Evolutionary conservation across 148 eudicot species (phyloP), one percentile per base, ranked within the genome.

Genomic region (Chenopodium formosanum): DNA sequence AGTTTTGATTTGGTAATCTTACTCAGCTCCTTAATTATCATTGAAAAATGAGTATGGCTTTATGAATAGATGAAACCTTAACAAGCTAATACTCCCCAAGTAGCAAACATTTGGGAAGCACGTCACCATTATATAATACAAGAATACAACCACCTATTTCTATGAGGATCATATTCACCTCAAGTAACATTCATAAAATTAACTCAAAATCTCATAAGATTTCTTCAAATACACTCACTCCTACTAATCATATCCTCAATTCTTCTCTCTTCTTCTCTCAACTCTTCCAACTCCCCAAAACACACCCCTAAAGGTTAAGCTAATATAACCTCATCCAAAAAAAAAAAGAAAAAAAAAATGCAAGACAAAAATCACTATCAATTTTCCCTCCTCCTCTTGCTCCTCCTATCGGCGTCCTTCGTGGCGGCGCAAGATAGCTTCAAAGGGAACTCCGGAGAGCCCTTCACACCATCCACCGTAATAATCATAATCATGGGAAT

Each of bases 401-500:
- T 84, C 13, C 34, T 84, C 40, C 50, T 76, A 2, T 7, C 29
- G 23, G 81, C 78, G 3, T 32, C 76, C 4, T 70, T 20, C 14
- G 37, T 32, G 27, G 83, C 10, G 64, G 83, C 78, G 6, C 86
- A 84, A 53, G 86, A 84, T 27, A 64, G 29, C 17, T 84, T 80
- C 73, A 71, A 77, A 29, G 62, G 84, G 1, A 81, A 81, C 79
- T 12, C 79, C 32, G 84, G 84, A 4, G 82, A 81, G 29, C 19
- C 7, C 19, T 78, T 85, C 74, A 48, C 82, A 1, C 84, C 87
- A 16, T 85, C 87, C 52, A 81, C 86, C 60, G 9, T 88, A 14
- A 79, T 88, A 46, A 65, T 86, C 64, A 70, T 86, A 78, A 67
- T 86, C 0, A 81, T 90, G 12, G 81, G 81, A 4, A 62, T 83